Base-by-base conservation (phyloP, 306 rosid species). In the Cicer pinnatifidum region DNA sequence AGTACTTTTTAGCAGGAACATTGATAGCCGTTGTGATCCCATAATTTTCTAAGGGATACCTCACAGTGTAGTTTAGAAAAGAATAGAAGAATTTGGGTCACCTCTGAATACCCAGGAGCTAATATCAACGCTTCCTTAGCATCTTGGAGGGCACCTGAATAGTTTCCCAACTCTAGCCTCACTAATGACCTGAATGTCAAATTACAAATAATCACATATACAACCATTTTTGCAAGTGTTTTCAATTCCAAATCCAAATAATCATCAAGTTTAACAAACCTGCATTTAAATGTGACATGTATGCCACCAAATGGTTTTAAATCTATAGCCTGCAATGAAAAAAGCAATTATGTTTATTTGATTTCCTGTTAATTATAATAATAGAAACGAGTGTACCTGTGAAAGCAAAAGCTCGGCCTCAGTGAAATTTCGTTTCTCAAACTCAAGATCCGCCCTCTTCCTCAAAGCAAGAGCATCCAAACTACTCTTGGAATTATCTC, bases 381-480 rank as follows among this genome's bases (percentile, higher is more conserved):
- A 48, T 46, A 46, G 9, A 45, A 58, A 76, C 6, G 12, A 11
- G 70, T 6, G 23, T n/a, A 80, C 96, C 89, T 86, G 88, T 39
- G 97, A 84, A 69, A 93, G 90, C 16, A 91, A 82, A 57, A 86
- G 72, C 60, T 89, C 96, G 44, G 96, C 93, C 76, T 86, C 75
- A 2, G 78, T 28, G 75, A 89, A 89, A 80, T 88, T 83, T 12
- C 79, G 73, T 8, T 78, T 83, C 7, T 70, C 52, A 20, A 78
- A 73, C 69, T 84, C 91, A 56, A 45, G 33, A 67, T 84, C 85
- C 1, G 94, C 97, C 37, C 83, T 88, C 84, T 88, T 89, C 79
- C 89, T 86, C 69, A 91, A 61, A 19, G 97, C 92, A 63, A 91
- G 92, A 28, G 97, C 97, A 74, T 89, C 90, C 84, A 93, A 85